Conservation (phyloP, 164 flowering plant genomes). For the Saururus chinensis region DNA sequence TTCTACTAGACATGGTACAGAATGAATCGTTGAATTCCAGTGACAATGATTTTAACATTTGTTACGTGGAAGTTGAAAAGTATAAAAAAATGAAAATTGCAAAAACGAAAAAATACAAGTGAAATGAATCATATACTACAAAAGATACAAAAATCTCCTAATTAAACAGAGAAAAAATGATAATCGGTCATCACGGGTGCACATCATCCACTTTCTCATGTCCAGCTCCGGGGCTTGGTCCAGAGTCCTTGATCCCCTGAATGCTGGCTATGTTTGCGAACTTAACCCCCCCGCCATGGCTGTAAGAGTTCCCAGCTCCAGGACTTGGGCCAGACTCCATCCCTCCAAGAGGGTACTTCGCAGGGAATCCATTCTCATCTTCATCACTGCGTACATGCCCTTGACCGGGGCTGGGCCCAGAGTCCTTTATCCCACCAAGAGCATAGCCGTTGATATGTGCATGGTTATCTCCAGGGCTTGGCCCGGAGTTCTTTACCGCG, state of each 20-base stretch:
- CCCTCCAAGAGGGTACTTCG: too few species aligned
- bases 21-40: too few species aligned
- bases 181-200: background rate
- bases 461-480: background rate
- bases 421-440: background rate
- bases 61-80: too few species aligned
- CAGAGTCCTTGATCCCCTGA: background rate
- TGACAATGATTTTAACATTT: too few species aligned
- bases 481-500: background rate
- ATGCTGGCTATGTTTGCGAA: background rate
- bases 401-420: background rate
- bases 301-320: background rate
- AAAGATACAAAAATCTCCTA: too few species aligned
- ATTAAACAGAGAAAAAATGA: background rate
- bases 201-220: background rate
- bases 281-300: background rate
- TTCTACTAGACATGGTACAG: too few species aligned
- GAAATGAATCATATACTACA: too few species aligned
- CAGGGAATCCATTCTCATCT: too few species aligned
- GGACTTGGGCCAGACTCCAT: background rate
- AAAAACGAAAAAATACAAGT: too few species aligned
- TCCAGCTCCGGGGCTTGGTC: background rate
- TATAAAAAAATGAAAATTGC: too few species aligned
- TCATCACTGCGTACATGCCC: too few species aligned
- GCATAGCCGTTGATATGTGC: background rate